These are phyloP conservation scores for Boletus sp. DNA, from an alignment of 768 basidiomycete species.

Conservation along the genomic window DNA sequence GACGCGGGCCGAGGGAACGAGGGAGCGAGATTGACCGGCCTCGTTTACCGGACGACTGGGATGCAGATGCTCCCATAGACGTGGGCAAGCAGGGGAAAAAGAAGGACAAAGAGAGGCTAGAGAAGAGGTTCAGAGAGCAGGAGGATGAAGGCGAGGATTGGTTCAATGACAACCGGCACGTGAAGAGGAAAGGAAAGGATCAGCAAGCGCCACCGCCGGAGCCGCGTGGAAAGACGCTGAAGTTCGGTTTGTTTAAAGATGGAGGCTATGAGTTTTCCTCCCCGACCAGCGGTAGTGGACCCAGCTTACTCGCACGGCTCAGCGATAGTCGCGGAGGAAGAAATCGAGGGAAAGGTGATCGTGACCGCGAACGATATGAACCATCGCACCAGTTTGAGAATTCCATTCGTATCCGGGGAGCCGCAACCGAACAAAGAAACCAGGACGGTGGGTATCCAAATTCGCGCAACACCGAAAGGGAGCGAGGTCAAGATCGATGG, in stretches of 20 bases:
- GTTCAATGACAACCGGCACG: slow-evolving; percentile 47
- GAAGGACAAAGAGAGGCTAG: slow-evolving; percentile 56
- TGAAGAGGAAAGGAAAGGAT: slow-evolving; percentile 25
- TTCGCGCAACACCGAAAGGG: slow-evolving; percentile 11
- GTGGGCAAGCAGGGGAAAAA: slow-evolving; percentile 65
- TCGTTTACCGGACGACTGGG: slow-evolving; percentile 43
- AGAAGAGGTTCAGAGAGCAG: slow-evolving; percentile 45
- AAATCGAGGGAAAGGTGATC: slow-evolving; percentile 2
- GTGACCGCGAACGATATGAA: slow-evolving; percentile 4
- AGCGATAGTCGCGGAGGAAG: slow-evolving; percentile 10
- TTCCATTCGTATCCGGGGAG: slow-evolving; percentile 30
- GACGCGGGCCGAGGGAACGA: slow-evolving; percentile 39
- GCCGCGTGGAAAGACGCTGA: slow-evolving; percentile 32
- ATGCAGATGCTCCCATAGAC: slow-evolving; percentile 45
- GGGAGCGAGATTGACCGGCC: slow-evolving; percentile 23
- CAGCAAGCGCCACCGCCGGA: slow-evolving; percentile 8
- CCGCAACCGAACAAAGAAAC: slow-evolving; percentile 20
- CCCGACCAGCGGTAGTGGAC: slow-evolving; percentile 18
- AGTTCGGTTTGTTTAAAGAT: slow-evolving; percentile 36
- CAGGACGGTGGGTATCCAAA: slow-evolving; percentile 9
- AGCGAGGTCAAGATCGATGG: slow-evolving; percentile 17
- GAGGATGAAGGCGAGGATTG: slow-evolving; percentile 64
- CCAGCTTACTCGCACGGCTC: slow-evolving; percentile 37
- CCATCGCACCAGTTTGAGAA: slow-evolving; percentile 2
- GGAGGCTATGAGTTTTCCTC: slow-evolving; percentile 23